Evolutionary conservation across 345 rosid genomes (phyloP), one percentile per base, ranked within the genome.

Genomic region (Erucastrum elatum): DNA sequence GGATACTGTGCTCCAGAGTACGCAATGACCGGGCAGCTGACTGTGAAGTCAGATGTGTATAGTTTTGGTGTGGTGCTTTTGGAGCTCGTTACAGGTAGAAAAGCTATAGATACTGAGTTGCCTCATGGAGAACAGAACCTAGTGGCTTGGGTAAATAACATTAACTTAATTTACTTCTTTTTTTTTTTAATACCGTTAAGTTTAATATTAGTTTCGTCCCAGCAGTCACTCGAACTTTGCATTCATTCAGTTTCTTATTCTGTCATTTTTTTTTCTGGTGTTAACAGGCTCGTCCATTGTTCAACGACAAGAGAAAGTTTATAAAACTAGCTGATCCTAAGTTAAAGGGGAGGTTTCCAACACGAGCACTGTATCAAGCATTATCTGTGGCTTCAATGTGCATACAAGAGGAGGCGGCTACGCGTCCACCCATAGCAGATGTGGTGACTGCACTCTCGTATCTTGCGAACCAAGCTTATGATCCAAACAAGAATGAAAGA

Each of bases 1-100:
- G 98, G 99, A 35, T 93, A 96, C 66, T 96, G 99, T 86, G 99
- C 99, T 80, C 99, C 98, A 0, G 98, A 96, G 80, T 96, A 96
- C 67, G 98, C 99, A 78, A 96, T 96, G 99, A 96, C 99, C 6
- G 98, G 99, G 25, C 99, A 95, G 55, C 81, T 95, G 75, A 95
- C 99, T 0, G 94, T 93, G 27, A 95, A 95, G 75, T 95, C 98
- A 64, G 98, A 95, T 51, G 98, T 93, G 4, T 95, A 95, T 73
- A 93, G 99, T 81, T 95, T 95, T 16, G 99, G 98, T 29, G 99
- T 95, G 4, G 97, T 93, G 39, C 89, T 95, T 75, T 79, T 95
- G 16, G 99, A 95, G 86, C 88, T 95, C 65, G 93, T 95, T 69
- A 95, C 99, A 3, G 98, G 99, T 62, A 91, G 99, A 5, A 89